Percentiles rank a stretch among this genome's conserved stretches.
Evolutionary conservation across 2,329 filamentous ascomycete genomes (phyloP).

Genomic region (Grosmannia serpens): DNA sequence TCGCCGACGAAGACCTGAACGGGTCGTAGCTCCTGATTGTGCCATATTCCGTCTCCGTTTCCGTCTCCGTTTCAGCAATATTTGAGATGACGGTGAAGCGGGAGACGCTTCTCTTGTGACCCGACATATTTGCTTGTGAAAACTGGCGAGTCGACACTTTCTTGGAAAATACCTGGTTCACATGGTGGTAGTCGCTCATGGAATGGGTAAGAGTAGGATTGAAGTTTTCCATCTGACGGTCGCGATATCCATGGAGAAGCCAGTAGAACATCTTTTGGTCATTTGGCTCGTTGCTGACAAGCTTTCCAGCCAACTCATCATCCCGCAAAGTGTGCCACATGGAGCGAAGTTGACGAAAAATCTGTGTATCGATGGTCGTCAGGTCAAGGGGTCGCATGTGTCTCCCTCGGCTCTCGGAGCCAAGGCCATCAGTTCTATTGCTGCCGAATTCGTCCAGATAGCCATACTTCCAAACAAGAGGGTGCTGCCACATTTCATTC

Average conservation of each 20-base stretch:
- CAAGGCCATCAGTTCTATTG: slow-evolving; percentile 28
- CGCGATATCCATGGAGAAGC: slow-evolving; percentile 68
- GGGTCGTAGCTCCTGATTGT: slow-evolving; percentile 67
- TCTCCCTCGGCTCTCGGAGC: slow-evolving; percentile 48
- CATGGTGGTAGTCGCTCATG: slow-evolving; percentile 81
- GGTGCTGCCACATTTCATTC: slow-evolving; percentile 73
- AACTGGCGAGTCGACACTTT: slow-evolving; percentile 53
- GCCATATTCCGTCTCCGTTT: slow-evolving; percentile 26
- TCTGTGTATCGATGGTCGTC: slow-evolving; percentile 65
- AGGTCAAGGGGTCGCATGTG: slow-evolving; percentile 45
- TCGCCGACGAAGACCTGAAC: slow-evolving; percentile 56
- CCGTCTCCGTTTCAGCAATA: slow-evolving; percentile 32
- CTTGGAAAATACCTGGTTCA: slow-evolving; percentile 46
- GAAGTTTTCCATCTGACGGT: slow-evolving; percentile 81
- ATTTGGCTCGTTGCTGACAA: slow-evolving; percentile 60
- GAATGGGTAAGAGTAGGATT: slow-evolving; percentile 72
- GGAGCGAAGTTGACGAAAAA: slow-evolving; percentile 75
- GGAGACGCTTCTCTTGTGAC: slow-evolving; percentile 43
- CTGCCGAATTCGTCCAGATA: slow-evolving; percentile 58
- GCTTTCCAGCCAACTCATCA: slow-evolving; percentile 54
- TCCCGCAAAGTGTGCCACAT: slow-evolving; percentile 83
- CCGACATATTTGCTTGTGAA: slow-evolving; percentile 30
- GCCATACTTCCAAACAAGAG: slow-evolving; percentile 75
- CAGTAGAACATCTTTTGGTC: slow-evolving; percentile 92
- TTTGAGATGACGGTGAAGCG: slow-evolving; percentile 57